Percentiles rank a stretch among this genome's conserved stretches.
Evolutionary conservation across 345 rosid genomes (phyloP).

Genomic region (Tarenaya hassleriana): DNA sequence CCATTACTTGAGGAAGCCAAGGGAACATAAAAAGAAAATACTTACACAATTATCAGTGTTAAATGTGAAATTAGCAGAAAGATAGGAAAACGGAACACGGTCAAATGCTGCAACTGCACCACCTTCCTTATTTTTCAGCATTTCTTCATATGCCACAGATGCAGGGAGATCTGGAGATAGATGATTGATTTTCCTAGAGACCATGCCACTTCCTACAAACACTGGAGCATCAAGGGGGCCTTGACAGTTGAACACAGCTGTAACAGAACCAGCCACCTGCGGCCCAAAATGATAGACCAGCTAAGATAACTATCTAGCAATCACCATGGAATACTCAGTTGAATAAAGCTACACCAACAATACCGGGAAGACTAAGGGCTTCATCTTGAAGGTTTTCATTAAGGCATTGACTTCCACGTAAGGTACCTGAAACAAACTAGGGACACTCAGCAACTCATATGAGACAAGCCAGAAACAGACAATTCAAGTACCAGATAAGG

Average conservation of each 20-base stretch:
- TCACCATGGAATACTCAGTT: conserved; percentile 5
- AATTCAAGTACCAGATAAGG: conserved; percentile 7
- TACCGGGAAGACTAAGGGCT: conserved; percentile 82
- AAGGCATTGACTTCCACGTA: conserved; percentile 80
- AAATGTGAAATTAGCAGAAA: conserved; percentile 93
- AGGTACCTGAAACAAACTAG: conserved; percentile 59
- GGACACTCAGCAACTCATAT: conserved; percentile 11
- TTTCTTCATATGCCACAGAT: conserved; percentile 76
- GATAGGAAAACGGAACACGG: conserved; percentile 91
- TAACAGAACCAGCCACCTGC: conserved; percentile 96
- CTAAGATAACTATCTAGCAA: conserved; percentile 6
- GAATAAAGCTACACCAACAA: conserved; percentile 22
- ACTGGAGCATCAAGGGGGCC: conserved; percentile 93
- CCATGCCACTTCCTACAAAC: conserved; percentile 98
- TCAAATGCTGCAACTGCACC: conserved; percentile 99
- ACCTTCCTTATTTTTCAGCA: conserved; percentile 86
- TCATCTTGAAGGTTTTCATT: conserved; percentile 94
- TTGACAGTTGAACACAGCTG: conserved; percentile 98
- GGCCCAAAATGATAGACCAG: conserved; percentile 28
- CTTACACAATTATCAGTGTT: conserved; percentile 93
- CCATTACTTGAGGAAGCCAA: neutral
- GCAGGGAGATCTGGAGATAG: conserved; percentile 54
- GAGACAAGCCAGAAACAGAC: neutral
- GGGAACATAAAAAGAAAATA: conserved; percentile 18
- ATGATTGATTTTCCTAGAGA: conserved; percentile 73